Base-by-base conservation (phyloP, 2,329 filamentous ascomycete species). In the Metarhizium humberi region DNA sequence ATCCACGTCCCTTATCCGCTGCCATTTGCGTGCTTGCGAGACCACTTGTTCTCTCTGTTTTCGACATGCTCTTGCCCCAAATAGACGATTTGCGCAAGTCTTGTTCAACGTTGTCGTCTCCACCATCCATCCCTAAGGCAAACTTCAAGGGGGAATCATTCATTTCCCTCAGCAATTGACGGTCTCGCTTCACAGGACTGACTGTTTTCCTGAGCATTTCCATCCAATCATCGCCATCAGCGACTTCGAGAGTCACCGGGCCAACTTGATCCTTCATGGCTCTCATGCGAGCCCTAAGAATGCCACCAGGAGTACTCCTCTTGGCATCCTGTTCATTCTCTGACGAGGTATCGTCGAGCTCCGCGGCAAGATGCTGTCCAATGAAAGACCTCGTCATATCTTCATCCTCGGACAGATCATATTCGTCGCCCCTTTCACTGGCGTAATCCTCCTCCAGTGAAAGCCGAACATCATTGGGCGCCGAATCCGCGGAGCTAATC, bases 201-300 rank as follows among this genome's bases (percentile, higher is more conserved):
- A 97, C 90, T 6, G 94, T 97, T 62, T 91, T 91, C 69, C 91
- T 89, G 60, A 99, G 78, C 75, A 96, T 92, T 63, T 94, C 88
- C 62, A 91, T 87, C 94, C 94, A 99, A 68, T 96, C 88, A 57
- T 92, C 89, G 54, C 86, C 88, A 60, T 82, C 79, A 40, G 81
- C 76, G 57, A 87, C 80, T 59, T 84, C 80, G 53, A 82, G 73
- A 61, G 78, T 81, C 29, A 79, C 68, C 29, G 84, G 83, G 32
- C 80, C 81, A 57, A 73, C 76, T 20, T 79, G 79, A 59, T 78
- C 78, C 69, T 84, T 85, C 64, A 82, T 74, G 42, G 82, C 82
- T 66, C 82, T 80, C 78, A 85, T 79, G 61, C 82, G 75, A 58
- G 83, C 83, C 69, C 81, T 77, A 68, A 85, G 74, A 61, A 86